Evolutionary conservation across 75 land plant species (phyloP).

Genomic region (Gnetum montanum): DNA sequence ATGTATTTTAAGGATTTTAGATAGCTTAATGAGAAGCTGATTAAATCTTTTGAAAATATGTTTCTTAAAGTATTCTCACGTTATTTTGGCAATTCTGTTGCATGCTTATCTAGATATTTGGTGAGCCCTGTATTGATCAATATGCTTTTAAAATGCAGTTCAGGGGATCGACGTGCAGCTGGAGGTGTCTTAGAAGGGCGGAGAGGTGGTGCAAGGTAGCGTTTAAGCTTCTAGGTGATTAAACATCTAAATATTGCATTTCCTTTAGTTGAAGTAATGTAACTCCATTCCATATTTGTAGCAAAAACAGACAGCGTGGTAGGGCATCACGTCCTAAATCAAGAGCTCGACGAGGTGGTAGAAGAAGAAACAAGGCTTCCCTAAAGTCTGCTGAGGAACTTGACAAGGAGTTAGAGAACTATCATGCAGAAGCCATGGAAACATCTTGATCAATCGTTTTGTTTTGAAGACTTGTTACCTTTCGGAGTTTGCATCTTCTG

Average conservation of each 20-base stretch:
- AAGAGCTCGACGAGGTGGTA: slow-evolving; percentile 28
- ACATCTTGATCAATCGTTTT: slow-evolving; percentile 11
- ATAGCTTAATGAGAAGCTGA: background rate
- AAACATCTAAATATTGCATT: background rate
- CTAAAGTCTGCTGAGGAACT: slow-evolving; percentile 64
- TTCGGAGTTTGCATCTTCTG: too few species aligned
- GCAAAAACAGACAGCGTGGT: slow-evolving; percentile 18
- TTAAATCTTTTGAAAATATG: background rate
- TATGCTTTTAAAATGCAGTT: background rate
- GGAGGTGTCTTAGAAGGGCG: slow-evolving; percentile 3
- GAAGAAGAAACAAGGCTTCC: slow-evolving; percentile 29
- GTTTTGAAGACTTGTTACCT: too few species aligned
- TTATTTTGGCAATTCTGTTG: background rate
- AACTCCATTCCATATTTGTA: background rate
- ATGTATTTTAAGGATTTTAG: background rate
- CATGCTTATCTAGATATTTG: background rate
- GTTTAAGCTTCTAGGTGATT: too few species aligned
- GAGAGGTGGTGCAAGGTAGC: slow-evolving; percentile 1
- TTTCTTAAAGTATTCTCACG: background rate
- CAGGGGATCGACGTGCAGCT: slow-evolving; percentile 2
- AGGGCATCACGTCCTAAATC: slow-evolving; percentile 27
- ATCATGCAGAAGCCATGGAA: slow-evolving; percentile 78
- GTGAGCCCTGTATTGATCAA: background rate
- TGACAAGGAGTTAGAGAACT: slow-evolving; percentile 70
- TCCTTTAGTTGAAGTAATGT: background rate